Conservation (phyloP, 2,329 filamentous ascomycete species). For the Colletotrichum paranaense region DNA sequence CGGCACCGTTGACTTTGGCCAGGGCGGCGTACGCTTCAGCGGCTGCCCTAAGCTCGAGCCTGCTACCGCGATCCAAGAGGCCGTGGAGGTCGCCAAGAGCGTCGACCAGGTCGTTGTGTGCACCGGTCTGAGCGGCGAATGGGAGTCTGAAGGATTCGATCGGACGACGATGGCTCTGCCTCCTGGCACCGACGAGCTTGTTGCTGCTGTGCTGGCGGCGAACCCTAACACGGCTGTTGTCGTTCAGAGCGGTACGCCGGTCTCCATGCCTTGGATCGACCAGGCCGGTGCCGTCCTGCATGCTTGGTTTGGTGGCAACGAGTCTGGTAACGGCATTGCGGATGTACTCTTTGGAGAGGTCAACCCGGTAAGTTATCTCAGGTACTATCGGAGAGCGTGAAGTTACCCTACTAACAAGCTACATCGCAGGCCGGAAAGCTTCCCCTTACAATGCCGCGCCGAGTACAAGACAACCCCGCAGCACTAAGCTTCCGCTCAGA, state of each 20-base stretch:
- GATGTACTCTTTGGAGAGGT: conserved; percentile 42
- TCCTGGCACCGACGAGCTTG: conserved; percentile 66
- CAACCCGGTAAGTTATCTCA: conserved; percentile 51
- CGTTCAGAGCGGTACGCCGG: conserved; percentile 69
- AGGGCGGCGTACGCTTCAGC: conserved; percentile 42
- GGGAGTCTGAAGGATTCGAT: conserved; percentile 66
- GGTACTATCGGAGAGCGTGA: too few relatives aligned
- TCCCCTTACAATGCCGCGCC: conserved; percentile 74
- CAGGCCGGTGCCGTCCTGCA: conserved; percentile 52
- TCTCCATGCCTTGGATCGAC: conserved; percentile 59
- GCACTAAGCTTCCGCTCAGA: conserved; percentile 76
- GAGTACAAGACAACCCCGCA: conserved; percentile 74
- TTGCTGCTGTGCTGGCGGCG: conserved; percentile 62
- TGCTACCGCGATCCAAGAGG: conserved; percentile 35
- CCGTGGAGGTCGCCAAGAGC: conserved; percentile 55
- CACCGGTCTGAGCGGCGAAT: conserved; percentile 66
- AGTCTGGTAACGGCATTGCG: conserved; percentile 40
- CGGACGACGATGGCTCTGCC: conserved; percentile 77
- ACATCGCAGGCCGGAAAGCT: conserved; percentile 74
- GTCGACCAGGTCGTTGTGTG: conserved; percentile 67
- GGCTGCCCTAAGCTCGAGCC: conserved; percentile 39
- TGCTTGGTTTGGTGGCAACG: conserved; percentile 44
- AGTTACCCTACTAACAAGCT: neutral
- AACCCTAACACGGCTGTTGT: conserved; percentile 70
- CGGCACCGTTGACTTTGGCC: conserved; percentile 43